Conservation (phyloP, 176 grass and related monocot species). For the Microstegium vimineum region DNA sequence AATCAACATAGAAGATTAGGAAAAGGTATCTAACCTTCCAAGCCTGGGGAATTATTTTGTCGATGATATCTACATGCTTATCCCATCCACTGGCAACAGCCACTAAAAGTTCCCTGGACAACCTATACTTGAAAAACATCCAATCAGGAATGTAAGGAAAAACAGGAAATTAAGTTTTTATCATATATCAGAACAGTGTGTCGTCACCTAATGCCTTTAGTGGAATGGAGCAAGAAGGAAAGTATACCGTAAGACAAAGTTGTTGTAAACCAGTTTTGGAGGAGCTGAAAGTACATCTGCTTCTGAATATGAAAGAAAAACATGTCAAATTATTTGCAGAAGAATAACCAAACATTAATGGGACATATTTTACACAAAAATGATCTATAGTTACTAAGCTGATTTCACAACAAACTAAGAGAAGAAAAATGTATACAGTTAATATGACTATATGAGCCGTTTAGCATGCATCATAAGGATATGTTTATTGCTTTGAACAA, state of each 20-base stretch:
- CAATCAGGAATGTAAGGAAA: conserved; percentile 31
- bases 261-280: conserved; percentile 92
- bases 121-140: conserved; percentile 39
- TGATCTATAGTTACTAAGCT: not conserved
- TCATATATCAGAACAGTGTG: conserved; percentile 3
- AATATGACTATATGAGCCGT: not conserved
- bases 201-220: not conserved
- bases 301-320: conserved; percentile 45
- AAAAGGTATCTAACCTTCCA: conserved; percentile 71
- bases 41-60: conserved; percentile 85
- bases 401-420: not conserved
- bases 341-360: not conserved
- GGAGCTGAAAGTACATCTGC: conserved; percentile 92
- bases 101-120: conserved; percentile 71
- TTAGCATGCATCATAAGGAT: not conserved
- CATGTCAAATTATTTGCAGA: not conserved
- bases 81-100: conserved; percentile 79
- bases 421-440: not conserved
- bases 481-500: not conserved
- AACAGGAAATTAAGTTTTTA: conserved; percentile 5
- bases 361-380: not conserved
- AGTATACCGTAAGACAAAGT: conserved; percentile 75
- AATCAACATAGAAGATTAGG: not conserved
- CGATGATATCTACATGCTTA: conserved; percentile 68
- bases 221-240: conserved; percentile 5